Base-by-base conservation (phyloP, 169 alveolate genomes). In the Cryptosporidium viatorum region DNA sequence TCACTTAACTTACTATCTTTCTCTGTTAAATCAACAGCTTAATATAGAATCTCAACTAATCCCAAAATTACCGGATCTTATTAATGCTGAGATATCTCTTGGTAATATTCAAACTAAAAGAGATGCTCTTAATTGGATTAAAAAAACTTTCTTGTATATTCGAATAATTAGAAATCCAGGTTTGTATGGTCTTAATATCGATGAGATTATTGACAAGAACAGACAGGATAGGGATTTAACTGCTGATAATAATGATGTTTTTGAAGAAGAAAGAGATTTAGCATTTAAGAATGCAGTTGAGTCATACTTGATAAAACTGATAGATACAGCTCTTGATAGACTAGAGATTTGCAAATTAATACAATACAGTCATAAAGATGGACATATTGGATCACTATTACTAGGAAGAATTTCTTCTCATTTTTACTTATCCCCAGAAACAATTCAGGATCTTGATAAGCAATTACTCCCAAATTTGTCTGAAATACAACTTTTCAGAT, bases 81-180 rank as follows among this genome's bases (percentile, higher is more conserved):
- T 99, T 37, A 99, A 98, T 93, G 99, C 99, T 10, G 99, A 99
- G 93, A 94, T 99, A n/a, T 99, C 96, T 3, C 86, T 96, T 80
- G 98, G 99, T 37, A 97, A 97, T 71, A 93, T 98, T 23, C 91
- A 97, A 65, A 95, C 95, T 62, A 89, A 97, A 35, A 94, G 95
- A 84, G 99, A 99, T 74, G 99, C 99, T 0, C 97, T 97, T 16
- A 93, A 97, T 58, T 99, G 99, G 99, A 93, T 98, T 37, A 96
- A 97, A 45, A 96, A 97, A 69, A 99, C 99, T n/a, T 99, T 98
- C 91, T 95, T 98, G 85, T 96, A 96, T 89, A 97, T 97, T 41
- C 93, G 99, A 84, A 94, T 97, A 97, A 84, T 93, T 84, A 96
- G 94, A 87, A 92, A 93, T 59, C 99, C 99, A 2, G 71, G 80